phyloP scores from a whole-genome alignment of 1,284 basidiomycete species.

The Leccinum cinnamomeum region DNA sequence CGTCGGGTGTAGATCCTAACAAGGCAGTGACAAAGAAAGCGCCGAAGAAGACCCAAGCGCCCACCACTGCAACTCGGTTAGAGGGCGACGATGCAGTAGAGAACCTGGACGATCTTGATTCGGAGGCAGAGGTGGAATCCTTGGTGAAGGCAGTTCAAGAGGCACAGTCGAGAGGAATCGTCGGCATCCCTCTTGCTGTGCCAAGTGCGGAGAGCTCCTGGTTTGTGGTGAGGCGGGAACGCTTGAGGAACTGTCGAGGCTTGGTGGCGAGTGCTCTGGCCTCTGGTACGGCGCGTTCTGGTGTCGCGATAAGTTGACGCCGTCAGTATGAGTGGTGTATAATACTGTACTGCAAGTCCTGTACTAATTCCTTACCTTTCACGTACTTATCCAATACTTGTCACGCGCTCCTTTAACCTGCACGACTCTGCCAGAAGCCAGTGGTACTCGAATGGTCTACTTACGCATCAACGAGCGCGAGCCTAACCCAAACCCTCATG shows the following conservation, averaged over 20 bases:
- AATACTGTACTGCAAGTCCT: background rate
- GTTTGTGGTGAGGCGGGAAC: slow-evolving; percentile 76
- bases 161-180: slow-evolving; percentile 53
- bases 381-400: background rate
- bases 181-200: slow-evolving; percentile 50
- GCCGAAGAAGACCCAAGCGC: slow-evolving; percentile 48
- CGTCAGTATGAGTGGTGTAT: background rate
- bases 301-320: slow-evolving; percentile 24
- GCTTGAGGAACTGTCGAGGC: slow-evolving; percentile 66
- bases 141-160: slow-evolving; percentile 54
- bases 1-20: slow-evolving; percentile 51
- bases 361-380: background rate
- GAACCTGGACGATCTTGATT: slow-evolving; percentile 78
- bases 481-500: slow-evolving; percentile 67
- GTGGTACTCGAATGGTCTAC: slow-evolving; percentile 57
- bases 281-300: slow-evolving; percentile 26
- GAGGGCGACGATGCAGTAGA: slow-evolving; percentile 63
- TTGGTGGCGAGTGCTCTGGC: slow-evolving; percentile 58
- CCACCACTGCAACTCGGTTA: slow-evolving; percentile 44
- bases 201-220: slow-evolving; percentile 54
- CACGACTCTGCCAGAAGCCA: background rate
- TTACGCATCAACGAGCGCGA: slow-evolving; percentile 67
- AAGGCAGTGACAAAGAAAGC: slow-evolving; percentile 55
- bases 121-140: slow-evolving; percentile 67
- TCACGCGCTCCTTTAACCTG: slow-evolving; percentile 9